These are phyloP conservation scores for Fusarium sp. DNA, from an alignment of 2,329 filamentous ascomycete species.

Conservation along the genomic window DNA sequence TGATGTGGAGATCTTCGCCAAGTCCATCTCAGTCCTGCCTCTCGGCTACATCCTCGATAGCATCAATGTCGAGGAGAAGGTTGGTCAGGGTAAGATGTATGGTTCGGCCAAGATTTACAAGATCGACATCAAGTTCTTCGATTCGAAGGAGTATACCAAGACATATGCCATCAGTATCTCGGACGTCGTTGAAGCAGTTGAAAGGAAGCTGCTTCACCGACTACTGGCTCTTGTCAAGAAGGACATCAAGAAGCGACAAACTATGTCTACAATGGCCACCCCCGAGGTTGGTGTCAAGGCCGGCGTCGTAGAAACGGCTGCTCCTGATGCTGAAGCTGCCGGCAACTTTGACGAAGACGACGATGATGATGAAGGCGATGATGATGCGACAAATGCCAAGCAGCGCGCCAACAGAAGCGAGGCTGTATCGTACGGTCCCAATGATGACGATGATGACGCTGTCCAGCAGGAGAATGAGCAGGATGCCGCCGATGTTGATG, in stretches of 20 bases:
- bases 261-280: slow-evolving; percentile 76
- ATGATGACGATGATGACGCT: slow-evolving; percentile 90
- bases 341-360: slow-evolving; percentile 60
- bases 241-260: slow-evolving; percentile 87
- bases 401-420: slow-evolving; percentile 82
- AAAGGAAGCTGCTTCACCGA: slow-evolving; percentile 81
- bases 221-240: slow-evolving; percentile 79
- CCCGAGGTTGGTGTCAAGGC: slow-evolving; percentile 78
- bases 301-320: slow-evolving; percentile 68
- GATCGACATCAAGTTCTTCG: slow-evolving; percentile 87
- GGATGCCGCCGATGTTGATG: slow-evolving; percentile 71
- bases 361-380: slow-evolving; percentile 80
- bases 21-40: slow-evolving; percentile 89
- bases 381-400: slow-evolving; percentile 83
- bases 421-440: slow-evolving; percentile 89
- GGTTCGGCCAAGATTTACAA: slow-evolving; percentile 87
- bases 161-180: slow-evolving; percentile 86
- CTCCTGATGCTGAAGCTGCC: slow-evolving; percentile 53
- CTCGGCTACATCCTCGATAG: slow-evolving; percentile 88
- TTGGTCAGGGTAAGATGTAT: slow-evolving; percentile 79
- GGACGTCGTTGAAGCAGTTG: slow-evolving; percentile 86
- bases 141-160: slow-evolving; percentile 83
- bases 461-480: slow-evolving; percentile 76
- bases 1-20: slow-evolving; percentile 85
- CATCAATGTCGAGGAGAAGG: slow-evolving; percentile 83